Percentiles rank a stretch among this genome's conserved stretches.
Conservation (phyloP, 2,329 filamentous ascomycete genomes). For the Neobulgaria alba region DNA sequence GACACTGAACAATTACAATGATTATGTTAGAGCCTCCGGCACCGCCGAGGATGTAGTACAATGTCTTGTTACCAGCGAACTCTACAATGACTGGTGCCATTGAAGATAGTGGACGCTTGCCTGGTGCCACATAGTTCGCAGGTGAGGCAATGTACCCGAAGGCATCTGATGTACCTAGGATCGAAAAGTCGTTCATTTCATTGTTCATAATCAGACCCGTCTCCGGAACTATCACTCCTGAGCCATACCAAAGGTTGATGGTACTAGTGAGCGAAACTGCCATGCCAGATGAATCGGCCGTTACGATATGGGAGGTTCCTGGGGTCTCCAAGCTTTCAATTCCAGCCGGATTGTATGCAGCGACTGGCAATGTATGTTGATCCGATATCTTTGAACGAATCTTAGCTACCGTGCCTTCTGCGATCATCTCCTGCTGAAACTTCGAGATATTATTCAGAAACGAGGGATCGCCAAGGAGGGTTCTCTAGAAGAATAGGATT, state of each 20-base stretch:
- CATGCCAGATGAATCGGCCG: conserved; percentile 48
- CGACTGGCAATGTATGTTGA: conserved; percentile 44
- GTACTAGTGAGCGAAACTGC: conserved; percentile 56
- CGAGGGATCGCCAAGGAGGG: conserved; percentile 51
- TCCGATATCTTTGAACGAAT: conserved; percentile 41
- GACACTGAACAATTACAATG: conserved; percentile 54
- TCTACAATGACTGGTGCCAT: conserved; percentile 59
- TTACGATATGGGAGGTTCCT: conserved; percentile 42
- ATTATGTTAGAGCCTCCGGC: conserved; percentile 62
- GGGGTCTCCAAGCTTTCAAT: conserved; percentile 41
- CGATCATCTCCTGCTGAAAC: conserved; percentile 38
- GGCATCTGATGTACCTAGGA: conserved; percentile 50
- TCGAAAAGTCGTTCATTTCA: conserved; percentile 55
- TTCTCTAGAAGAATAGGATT: conserved; percentile 34
- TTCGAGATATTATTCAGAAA: conserved; percentile 48
- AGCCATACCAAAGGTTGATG: conserved; percentile 56
- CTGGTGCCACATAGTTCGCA: neutral
- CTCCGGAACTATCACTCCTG: conserved; percentile 46
- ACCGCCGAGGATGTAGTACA: conserved; percentile 52
- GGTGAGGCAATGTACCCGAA: conserved; percentile 37
- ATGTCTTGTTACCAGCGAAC: conserved; percentile 39
- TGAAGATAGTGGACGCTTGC: conserved; percentile 53
- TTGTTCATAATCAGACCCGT: conserved; percentile 59
- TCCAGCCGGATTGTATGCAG: conserved; percentile 52
- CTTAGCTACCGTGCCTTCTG: conserved; percentile 36